Base-by-base conservation (phyloP, 1,139 yeast genomes). In the Taphrina flavorubra region DNA sequence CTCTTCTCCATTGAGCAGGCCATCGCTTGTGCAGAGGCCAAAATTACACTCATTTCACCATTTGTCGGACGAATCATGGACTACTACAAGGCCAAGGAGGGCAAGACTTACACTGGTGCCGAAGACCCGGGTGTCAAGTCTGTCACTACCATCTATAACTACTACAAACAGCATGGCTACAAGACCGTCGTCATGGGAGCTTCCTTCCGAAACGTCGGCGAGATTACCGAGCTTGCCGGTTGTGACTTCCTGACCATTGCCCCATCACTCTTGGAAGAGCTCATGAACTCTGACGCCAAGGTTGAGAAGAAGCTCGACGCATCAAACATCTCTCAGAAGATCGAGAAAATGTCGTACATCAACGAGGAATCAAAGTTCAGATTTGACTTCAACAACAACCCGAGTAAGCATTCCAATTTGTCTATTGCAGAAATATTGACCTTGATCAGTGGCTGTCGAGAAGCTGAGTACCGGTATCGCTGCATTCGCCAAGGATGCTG, bases 181-280 rank as follows among this genome's bases (percentile, higher is more conserved):
- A 85, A 94, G 78, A 94, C 99, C 81, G 92, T 94, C 80, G 99
- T 94, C 78, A 94, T 94, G 99, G 99, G 99, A 82, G 99, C 99
- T 72, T 92, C 98, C 71, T 94, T 94, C 92, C 92, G 99, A 88
- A 95, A 92, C 85, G 82, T 85, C 74, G 97, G 95, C 75, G 99
- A 94, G 84, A 92, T 94, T 83, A 89, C 88, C 82, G 97, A 96
- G 75, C 86, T 94, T 77, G 98, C 99, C 73, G 99, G 99, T 81
- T 89, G 91, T 79, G 99, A 94, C 81, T 95, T 82, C 86, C 85
- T 94, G 83, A 94, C 99, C 79, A 92, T 94, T 77, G 86, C 99
- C 76, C 99, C 99, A 79, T 86, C 85, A 79, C 85, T 94, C 77
- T 87, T 94, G 81, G 97, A 92, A 82, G 90, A 91, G 82, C 87